Conservation (phyloP, 192 early-diverging fungal genomes). For the Phycomyces nitens region DNA sequence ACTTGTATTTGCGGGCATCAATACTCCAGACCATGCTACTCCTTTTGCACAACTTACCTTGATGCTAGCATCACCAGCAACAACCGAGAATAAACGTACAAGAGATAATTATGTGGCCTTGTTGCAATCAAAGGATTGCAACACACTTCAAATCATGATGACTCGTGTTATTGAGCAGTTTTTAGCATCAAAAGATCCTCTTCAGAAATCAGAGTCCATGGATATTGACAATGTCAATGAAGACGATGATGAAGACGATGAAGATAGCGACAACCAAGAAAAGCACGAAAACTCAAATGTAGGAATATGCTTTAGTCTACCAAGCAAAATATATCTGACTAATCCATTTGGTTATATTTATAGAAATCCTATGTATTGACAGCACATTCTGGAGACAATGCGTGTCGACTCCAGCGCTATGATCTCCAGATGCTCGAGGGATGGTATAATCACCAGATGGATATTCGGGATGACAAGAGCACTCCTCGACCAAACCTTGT, state of each 20-base stretch:
- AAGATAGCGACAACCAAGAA: slow-evolving; percentile 16
- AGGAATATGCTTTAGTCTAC: too few relatives aligned
- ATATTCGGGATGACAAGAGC: background rate
- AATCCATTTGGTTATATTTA: too few relatives aligned
- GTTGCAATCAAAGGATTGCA: slow-evolving; percentile 69
- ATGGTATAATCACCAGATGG: slow-evolving; percentile 55
- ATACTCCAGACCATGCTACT: slow-evolving; percentile 71
- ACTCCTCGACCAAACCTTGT: slow-evolving; percentile 47
- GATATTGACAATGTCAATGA: slow-evolving; percentile 15
- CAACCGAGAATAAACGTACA: background rate
- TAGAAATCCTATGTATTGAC: background rate
- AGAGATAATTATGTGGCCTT: slow-evolving; percentile 53
- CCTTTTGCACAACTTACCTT: slow-evolving; percentile 65
- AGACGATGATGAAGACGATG: slow-evolving; percentile 35
- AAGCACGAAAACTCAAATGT: too few relatives aligned
- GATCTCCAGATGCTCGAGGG: slow-evolving; percentile 65
- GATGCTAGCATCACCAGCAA: slow-evolving; percentile 25
- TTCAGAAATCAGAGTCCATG: background rate
- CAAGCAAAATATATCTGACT: too few relatives aligned
- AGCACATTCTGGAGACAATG: background rate
- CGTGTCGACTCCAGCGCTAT: slow-evolving; percentile 32
- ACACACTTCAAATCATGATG: slow-evolving; percentile 55
- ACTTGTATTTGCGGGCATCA: slow-evolving; percentile 71
- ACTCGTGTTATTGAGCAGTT: slow-evolving; percentile 72
- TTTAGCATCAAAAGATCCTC: slow-evolving; percentile 24